Percentiles rank a stretch among this genome's conserved stretches.
phyloP scores from a whole-genome alignment of 331 rosid genomes.

The Telfairia occidentalis region DNA sequence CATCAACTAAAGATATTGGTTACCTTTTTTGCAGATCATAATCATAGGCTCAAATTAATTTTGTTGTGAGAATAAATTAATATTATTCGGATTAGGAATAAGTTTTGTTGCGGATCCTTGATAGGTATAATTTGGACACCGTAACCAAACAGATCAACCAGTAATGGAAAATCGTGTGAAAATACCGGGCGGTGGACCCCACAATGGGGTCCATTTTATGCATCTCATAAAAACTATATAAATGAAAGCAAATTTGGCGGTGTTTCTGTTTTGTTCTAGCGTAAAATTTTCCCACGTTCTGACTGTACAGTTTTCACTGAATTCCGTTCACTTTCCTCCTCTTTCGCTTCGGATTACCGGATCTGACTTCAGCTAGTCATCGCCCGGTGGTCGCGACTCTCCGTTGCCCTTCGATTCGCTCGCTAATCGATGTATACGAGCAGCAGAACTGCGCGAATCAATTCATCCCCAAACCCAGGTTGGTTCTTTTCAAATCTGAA shows the following conservation, averaged over 20 bases:
- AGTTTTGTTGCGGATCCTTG: neutral
- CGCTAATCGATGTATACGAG: neutral
- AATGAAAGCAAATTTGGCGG: slow-evolving; percentile 7
- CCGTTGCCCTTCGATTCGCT: neutral
- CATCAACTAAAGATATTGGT: too few species aligned
- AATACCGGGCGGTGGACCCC: neutral
- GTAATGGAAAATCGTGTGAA: neutral
- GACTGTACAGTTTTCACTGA: neutral
- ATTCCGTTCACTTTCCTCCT: slow-evolving; percentile 8
- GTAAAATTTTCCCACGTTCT: neutral
- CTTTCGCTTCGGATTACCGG: neutral
- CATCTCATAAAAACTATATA: slow-evolving; percentile 5
- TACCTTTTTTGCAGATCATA: neutral
- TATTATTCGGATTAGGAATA: neutral
- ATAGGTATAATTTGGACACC: neutral
- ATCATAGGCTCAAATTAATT: neutral
- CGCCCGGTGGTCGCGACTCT: neutral
- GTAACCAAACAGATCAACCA: neutral
- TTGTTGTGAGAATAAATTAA: neutral
- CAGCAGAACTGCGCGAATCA: neutral
- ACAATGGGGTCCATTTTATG: neutral
- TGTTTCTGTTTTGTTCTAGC: slow-evolving; percentile 9
- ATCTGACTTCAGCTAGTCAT: neutral
- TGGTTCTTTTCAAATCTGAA: neutral
- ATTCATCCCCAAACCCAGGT: neutral